phyloP scores from a whole-genome alignment of 2,329 filamentous ascomycete species.

The Nothophoma quercina region DNA sequence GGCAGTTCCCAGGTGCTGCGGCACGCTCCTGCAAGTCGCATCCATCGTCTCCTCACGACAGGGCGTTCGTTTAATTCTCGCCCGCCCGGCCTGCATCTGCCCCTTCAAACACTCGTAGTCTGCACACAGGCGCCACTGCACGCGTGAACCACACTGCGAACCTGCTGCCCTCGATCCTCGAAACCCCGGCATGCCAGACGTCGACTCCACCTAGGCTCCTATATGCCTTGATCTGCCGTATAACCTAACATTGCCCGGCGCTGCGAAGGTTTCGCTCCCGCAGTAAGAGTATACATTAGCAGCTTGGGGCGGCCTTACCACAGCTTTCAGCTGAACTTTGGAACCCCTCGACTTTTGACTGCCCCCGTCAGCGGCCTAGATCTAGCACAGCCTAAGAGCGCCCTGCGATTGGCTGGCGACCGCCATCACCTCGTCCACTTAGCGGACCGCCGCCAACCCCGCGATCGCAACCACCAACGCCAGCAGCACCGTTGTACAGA shows the following conservation, averaged over 20 bases:
- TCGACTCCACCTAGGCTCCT: slow-evolving; percentile 46
- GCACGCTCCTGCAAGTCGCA: slow-evolving; percentile 41
- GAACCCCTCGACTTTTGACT: slow-evolving; percentile 21
- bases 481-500: slow-evolving; percentile 19
- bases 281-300: slow-evolving; percentile 38
- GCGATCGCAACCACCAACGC: slow-evolving; percentile 34
- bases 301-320: slow-evolving; percentile 27
- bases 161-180: slow-evolving; percentile 24
- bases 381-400: slow-evolving; percentile 27
- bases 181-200: slow-evolving; percentile 42
- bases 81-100: slow-evolving; percentile 26
- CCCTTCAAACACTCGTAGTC: slow-evolving; percentile 33
- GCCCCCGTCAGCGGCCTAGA: slow-evolving; percentile 24
- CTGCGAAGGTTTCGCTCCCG: slow-evolving; percentile 46
- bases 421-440: slow-evolving; percentile 35
- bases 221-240: slow-evolving; percentile 49
- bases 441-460: slow-evolving; percentile 44
- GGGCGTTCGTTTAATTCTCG: slow-evolving; percentile 31
- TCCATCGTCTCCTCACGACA: slow-evolving; percentile 24
- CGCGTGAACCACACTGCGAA: slow-evolving; percentile 48
- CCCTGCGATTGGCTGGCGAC: slow-evolving; percentile 38
- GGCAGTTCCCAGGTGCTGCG: slow-evolving; percentile 47
- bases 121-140: slow-evolving; percentile 38
- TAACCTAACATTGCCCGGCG: slow-evolving; percentile 45
- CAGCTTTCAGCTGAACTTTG: slow-evolving; percentile 24